Evolutionary conservation across 75 land plant genomes (phyloP), one percentile per base, ranked within the genome.

Genomic region (Ceratopteris richardii): DNA sequence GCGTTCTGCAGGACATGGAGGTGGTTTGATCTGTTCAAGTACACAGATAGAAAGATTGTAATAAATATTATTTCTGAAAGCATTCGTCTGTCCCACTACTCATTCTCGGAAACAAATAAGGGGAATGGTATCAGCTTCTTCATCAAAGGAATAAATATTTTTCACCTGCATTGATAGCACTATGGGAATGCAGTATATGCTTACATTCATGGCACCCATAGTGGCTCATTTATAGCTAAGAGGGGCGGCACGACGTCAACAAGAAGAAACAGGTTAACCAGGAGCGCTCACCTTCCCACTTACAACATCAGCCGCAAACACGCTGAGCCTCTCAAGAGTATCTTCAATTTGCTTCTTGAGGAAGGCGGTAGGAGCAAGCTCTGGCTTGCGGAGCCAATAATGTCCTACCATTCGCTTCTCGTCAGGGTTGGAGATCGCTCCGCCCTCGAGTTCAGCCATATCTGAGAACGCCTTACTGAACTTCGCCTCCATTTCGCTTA

Each of bases 401-500:
- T 91, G 97, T 1, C 97, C 97, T 13, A 91, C 97, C 97, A 88
- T 91, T 16, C 97, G 57, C 0, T 77, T 66, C 64, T 91, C 97
- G 36, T 91, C 97, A 1, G 97, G 97, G 44, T 91, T 91, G 9
- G 97, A 82, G 33, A 91, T 91, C 6, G 97, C 77, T 1, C 97
- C 97, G 23, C 57, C 77, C 76, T 91, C 97, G 17, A 91, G 80
- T 62, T 84, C 82, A 60, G 63, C 48, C 97, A 91, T 88, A 7
- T 62, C 82, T 70, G 24, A 14, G 50, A 92, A 92, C 51, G 97
- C 97, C 56, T 70, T 40, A 67, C 70, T 75, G 21, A 92, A 66
- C 42, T 63, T 57, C 7, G 82, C 82, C 76, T 85, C 95, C 90
- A 92, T 92, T 27, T 62, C 63, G 62, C 56, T 66, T 1, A 82